Evolutionary conservation across 176 grass and related monocot species (phyloP).

Genomic region (Elymus sibiricus): DNA sequence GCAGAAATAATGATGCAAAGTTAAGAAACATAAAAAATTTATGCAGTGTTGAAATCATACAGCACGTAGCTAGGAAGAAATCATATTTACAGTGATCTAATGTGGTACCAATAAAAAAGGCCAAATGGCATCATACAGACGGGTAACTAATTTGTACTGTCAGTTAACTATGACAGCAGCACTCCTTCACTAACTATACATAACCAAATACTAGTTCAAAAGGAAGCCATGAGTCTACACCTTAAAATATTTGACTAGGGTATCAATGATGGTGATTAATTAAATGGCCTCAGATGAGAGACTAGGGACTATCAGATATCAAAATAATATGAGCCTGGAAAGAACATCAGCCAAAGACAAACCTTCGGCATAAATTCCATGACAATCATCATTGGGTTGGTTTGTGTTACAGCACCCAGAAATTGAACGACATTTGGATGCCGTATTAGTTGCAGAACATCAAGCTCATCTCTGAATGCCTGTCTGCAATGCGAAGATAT

Average conservation of each 20-base stretch:
- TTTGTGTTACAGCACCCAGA: conserved; percentile 97
- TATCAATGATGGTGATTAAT: not conserved
- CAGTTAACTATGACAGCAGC: not conserved
- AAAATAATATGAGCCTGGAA: not conserved
- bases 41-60: conserved; percentile 2
- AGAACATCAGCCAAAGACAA: conserved; percentile 6
- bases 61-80: not conserved
- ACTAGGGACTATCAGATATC: not conserved
- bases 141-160: not conserved
- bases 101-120: not conserved
- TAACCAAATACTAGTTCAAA: not conserved
- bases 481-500: conserved; percentile 42
- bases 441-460: conserved; percentile 83
- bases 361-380: conserved; percentile 99
- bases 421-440: conserved; percentile 99
- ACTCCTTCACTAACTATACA: conserved; percentile 5
- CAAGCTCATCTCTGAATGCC: conserved; percentile 91
- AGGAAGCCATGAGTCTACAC: not conserved
- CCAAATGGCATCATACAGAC: not conserved
- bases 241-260: not conserved
- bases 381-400: conserved; percentile 99
- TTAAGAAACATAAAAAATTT: not conserved
- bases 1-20: not conserved
- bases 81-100: not conserved
- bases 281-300: not conserved